Evolutionary conservation across 2,329 filamentous ascomycete species (phyloP).

Genomic region (Zymoseptoria passerinii): DNA sequence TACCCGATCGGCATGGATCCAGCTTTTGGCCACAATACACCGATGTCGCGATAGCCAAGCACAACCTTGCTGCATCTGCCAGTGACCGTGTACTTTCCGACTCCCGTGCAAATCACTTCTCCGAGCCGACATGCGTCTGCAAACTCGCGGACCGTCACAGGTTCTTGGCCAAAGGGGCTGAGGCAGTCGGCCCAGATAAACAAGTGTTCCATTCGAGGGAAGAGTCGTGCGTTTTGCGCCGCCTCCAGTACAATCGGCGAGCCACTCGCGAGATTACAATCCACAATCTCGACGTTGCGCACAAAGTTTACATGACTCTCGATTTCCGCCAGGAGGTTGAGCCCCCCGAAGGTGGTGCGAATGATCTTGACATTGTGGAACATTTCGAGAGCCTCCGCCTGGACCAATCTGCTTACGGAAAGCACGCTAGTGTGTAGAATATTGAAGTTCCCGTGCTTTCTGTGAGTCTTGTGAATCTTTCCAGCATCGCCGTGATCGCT

Average conservation of each 20-base stretch:
- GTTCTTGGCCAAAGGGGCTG: not conserved
- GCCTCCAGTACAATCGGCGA: not conserved
- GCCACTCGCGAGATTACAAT: not conserved
- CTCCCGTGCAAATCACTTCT: not conserved
- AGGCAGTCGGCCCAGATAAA: not conserved
- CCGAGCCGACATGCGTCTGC: not conserved
- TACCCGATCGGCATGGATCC: slow-evolving; percentile 1
- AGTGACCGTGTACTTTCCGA: slow-evolving; percentile 2
- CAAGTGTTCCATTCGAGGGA: slow-evolving; percentile 2
- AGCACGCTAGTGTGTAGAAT: slow-evolving; percentile 2
- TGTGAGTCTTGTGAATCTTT: not conserved
- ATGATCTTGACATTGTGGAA: slow-evolving; percentile 9
- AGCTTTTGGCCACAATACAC: slow-evolving; percentile 7
- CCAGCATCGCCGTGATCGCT: not conserved
- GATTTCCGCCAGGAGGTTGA: not conserved
- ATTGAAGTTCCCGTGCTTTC: not conserved
- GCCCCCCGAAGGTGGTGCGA: not conserved
- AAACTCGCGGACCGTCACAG: not conserved
- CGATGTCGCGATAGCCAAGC: slow-evolving; percentile 4
- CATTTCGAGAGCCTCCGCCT: slow-evolving; percentile 4
- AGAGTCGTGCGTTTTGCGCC: not conserved
- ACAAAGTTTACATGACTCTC: not conserved
- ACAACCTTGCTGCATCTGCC: slow-evolving; percentile 1
- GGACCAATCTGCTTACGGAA: slow-evolving; percentile 5
- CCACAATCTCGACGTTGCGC: slow-evolving; percentile 3